Conservation (phyloP, 805 yeast genomes). For the Kodamaea nitidulidarum region DNA sequence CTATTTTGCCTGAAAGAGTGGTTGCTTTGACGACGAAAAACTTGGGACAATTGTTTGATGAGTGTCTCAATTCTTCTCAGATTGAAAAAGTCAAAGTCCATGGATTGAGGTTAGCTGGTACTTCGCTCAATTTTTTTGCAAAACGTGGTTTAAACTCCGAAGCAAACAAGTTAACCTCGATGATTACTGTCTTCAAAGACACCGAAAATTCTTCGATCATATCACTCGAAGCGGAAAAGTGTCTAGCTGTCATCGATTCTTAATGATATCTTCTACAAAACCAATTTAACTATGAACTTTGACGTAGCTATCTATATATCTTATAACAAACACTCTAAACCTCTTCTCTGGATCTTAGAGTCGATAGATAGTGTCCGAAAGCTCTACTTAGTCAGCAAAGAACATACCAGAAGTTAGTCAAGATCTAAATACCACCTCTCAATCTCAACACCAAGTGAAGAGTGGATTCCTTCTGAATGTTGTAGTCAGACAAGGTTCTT, state of each 20-base stretch:
- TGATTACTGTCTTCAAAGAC: conserved; percentile 15
- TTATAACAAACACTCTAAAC: too few relatives aligned
- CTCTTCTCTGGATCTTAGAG: too few relatives aligned
- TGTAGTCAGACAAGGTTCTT: conserved; percentile 33
- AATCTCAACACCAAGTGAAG: conserved; percentile 31
- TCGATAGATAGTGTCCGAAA: too few relatives aligned
- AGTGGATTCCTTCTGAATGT: conserved; percentile 45
- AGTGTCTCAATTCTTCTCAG: conserved; percentile 35
- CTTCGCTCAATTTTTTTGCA: conserved; percentile 12
- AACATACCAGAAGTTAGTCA: too few relatives aligned
- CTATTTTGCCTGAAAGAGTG: not conserved
- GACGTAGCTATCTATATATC: conserved; percentile 13
- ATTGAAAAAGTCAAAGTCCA: conserved; percentile 61
- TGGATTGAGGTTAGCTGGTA: conserved; percentile 30
- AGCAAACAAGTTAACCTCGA: conserved; percentile 11
- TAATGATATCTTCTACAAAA: not conserved
- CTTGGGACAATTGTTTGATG: conserved; percentile 3
- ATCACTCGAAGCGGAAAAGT: conserved; percentile 11
- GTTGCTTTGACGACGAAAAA: not conserved
- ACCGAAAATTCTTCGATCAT: conserved; percentile 19
- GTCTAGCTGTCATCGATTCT: not conserved
- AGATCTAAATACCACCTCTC: conserved; percentile 43
- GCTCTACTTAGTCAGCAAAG: too few relatives aligned
- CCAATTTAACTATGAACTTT: conserved; percentile 51
- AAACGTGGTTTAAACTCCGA: conserved; percentile 12